Evolutionary conservation across 306 rosid species (phyloP).

Genomic region (Quercus alba): DNA sequence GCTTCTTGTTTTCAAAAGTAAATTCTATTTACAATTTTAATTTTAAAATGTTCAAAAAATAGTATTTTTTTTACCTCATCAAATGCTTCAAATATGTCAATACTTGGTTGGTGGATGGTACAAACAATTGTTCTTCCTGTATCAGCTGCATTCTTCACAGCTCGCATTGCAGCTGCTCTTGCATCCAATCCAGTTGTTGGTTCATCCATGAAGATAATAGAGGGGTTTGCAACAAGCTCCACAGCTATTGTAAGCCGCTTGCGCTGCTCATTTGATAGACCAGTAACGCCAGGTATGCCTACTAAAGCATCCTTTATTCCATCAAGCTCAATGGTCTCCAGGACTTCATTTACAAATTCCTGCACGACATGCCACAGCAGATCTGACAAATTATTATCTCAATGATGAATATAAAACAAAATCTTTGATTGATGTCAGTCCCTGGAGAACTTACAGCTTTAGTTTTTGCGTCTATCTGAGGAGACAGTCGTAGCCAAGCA

Average conservation of each 20-base stretch:
- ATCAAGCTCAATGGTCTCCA: too few relatives aligned
- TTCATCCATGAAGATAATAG: constrained; percentile 64
- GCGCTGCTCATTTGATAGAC: constrained; percentile 61
- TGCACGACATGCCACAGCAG: too few relatives aligned
- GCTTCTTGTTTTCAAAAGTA: neutral
- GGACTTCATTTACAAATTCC: too few relatives aligned
- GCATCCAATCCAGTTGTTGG: constrained; percentile 70
- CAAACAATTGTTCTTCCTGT: constrained; percentile 43
- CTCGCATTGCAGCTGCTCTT: constrained; percentile 61
- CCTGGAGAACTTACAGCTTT: neutral
- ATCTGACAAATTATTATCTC: too few relatives aligned
- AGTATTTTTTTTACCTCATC: constrained; percentile 44
- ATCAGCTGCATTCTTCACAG: constrained; percentile 50
- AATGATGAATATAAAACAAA: too few relatives aligned
- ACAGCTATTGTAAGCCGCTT: constrained; percentile 57
- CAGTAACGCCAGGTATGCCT: constrained; percentile 45
- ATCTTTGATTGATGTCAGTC: too few relatives aligned
- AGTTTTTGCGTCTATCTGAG: neutral
- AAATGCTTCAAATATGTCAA: too few relatives aligned
- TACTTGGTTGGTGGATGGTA: too few relatives aligned
- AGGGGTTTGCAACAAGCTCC: constrained; percentile 63
- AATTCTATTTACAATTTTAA: neutral
- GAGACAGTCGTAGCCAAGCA: neutral
- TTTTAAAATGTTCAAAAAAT: constrained; percentile 44
- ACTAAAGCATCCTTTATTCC: too few relatives aligned